Base-by-base conservation (phyloP, 192 early-diverging fungal species). In the Coemansia sp. region DNA sequence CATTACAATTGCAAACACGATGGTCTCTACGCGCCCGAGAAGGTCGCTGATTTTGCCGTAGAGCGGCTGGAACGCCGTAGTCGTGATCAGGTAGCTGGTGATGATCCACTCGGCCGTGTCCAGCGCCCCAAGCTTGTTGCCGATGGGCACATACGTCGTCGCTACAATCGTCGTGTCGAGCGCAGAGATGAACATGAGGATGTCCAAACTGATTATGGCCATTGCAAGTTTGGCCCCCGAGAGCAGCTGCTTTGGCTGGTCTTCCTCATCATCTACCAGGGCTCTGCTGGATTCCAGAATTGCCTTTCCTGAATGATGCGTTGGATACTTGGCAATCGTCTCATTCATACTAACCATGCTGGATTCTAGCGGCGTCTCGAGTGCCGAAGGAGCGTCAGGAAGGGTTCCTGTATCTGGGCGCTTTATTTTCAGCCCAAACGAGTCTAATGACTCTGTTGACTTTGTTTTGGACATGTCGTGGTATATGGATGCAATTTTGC, bases 11-110 rank as follows among this genome's bases (percentile, higher is more conserved):
- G 80, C 67, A 40, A 59, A 37, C 0, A 80, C 47, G 5, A 81
- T 44, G 1, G 64, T 55, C 33, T 67, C 49, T 14, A 67, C 57
- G 8, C 77, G 71, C 0, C 82, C 82, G 64, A 87, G 73, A 24
- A 94, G 85, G 59, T 93, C 90, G 34, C 87, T 81, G 24, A 93
- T 62, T 53, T 85, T 87, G 9, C 92, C 94, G 70, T 93, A 96
- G 2, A 89, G 55, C 25, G 89, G 87, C 52, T 87, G 80, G 55
- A 89, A 78, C 9, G 92, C 81, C 0, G 90, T 89, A 38, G 78
- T 56, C 1, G 83, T 78, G 34, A 91, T 71, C 9, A 93, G 78
- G 52, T 91, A 93, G 22, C 82, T 72, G 15, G 82, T 87, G 12
- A 87, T 87, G 39, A 98, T 84, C 95, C 95, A 97, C 12, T 87